Evolutionary conservation across 345 rosid species (phyloP).

Genomic region (Leavenworthia alabamica): DNA sequence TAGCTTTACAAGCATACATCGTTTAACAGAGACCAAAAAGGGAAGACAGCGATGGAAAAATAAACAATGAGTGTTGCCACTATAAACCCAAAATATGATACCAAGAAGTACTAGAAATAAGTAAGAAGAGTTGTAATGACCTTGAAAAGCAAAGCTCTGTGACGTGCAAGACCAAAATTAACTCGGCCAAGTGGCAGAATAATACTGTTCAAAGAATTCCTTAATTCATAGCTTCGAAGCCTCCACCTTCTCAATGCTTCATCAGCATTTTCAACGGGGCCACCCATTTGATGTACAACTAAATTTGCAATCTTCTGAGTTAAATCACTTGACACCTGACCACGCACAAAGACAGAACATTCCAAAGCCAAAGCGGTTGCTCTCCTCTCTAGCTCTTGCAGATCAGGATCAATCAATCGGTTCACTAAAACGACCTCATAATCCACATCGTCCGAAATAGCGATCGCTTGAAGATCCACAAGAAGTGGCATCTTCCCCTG

Average conservation of each 20-base stretch:
- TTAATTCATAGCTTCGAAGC: slow-evolving; percentile 52
- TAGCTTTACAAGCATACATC: slow-evolving; percentile 22
- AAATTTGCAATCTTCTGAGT: slow-evolving; percentile 83
- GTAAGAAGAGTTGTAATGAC: slow-evolving; percentile 32
- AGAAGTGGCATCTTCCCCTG: slow-evolving; percentile 79
- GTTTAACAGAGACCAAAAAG: slow-evolving; percentile 7
- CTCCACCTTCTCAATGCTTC: slow-evolving; percentile 74
- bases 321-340: slow-evolving; percentile 46
- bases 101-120: slow-evolving; percentile 2
- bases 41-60: neutral
- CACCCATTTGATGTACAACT: slow-evolving; percentile 91
- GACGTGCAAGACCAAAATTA: slow-evolving; percentile 91
- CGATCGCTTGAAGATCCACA: slow-evolving; percentile 71
- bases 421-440: slow-evolving; percentile 76
- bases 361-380: slow-evolving; percentile 44
- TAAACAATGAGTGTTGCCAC: neutral
- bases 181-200: slow-evolving; percentile 81
- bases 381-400: slow-evolving; percentile 67
- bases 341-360: slow-evolving; percentile 35
- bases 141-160: slow-evolving; percentile 95
- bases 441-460: slow-evolving; percentile 56
- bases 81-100: neutral
- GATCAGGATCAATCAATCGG: slow-evolving; percentile 62
- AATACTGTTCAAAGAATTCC: slow-evolving; percentile 47
- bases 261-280: slow-evolving; percentile 80